Percentiles rank a stretch among this genome's conserved stretches.
Conservation (phyloP, 805 yeast genomes). For the Yamadazyma nakazawae region DNA sequence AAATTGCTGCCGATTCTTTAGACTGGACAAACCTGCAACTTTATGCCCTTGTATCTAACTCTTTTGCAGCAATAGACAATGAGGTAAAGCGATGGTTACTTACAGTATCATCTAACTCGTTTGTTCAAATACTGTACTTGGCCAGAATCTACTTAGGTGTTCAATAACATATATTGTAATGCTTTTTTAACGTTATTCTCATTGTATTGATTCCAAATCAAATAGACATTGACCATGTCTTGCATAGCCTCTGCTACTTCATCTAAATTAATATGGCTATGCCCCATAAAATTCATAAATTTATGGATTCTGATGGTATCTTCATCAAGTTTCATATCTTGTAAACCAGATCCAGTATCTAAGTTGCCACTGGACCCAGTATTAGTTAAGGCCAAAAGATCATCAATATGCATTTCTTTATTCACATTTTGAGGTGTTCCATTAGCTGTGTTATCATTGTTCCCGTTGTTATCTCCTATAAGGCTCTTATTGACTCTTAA, state of each 20-base stretch:
- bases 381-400: constrained; percentile 26
- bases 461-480: constrained; percentile 7
- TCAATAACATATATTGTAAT: constrained; percentile 40
- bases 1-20: too few species aligned
- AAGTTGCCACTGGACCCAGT: constrained; percentile 3
- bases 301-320: constrained; percentile 48
- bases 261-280: constrained; percentile 71
- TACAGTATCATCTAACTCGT: too few species aligned
- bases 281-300: constrained; percentile 65
- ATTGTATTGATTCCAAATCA: constrained; percentile 82
- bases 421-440: background rate
- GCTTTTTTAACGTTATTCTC: constrained; percentile 56
- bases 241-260: constrained; percentile 81
- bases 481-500: constrained; percentile 12
- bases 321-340: constrained; percentile 29
- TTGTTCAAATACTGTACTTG: too few species aligned
- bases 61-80: too few species aligned
- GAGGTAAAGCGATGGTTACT: too few species aligned
- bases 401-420: constrained; percentile 34
- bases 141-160: constrained; percentile 14
- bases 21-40: too few species aligned
- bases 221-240: constrained; percentile 76
- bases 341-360: constrained; percentile 16
- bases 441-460: background rate
- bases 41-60: too few species aligned